A percentile compares a stretch with the other conserved stretches of the same genome.
Evolutionary conservation across 371 early-diverging fungal species (phyloP).

Genomic region (Lichtheimia ornata): DNA sequence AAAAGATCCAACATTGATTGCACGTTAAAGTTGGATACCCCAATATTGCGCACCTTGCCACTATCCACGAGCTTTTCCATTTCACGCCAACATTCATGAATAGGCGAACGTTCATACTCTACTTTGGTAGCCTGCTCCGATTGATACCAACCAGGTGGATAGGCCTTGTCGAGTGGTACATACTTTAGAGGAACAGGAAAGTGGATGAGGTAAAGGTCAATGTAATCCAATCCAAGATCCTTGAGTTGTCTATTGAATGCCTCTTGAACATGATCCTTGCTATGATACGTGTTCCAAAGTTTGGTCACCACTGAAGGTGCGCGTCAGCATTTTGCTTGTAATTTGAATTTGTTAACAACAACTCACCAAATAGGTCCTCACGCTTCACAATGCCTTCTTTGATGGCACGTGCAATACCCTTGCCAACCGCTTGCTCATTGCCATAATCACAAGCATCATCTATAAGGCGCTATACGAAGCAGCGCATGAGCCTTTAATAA

Average conservation of each 20-base stretch:
- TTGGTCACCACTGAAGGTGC: conserved; percentile 65
- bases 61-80: conserved; percentile 46
- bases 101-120: conserved; percentile 36
- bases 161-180: conserved; percentile 27
- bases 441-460: conserved; percentile 45
- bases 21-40: conserved; percentile 46
- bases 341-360: neutral
- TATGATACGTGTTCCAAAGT: conserved; percentile 64
- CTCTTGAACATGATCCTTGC: conserved; percentile 40
- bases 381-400: conserved; percentile 58
- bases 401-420: conserved; percentile 47
- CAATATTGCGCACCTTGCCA: conserved; percentile 28
- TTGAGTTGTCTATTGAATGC: conserved; percentile 51
- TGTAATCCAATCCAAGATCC: conserved; percentile 62
- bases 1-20: conserved; percentile 41
- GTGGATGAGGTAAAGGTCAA: conserved; percentile 71
- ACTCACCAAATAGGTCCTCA: conserved; percentile 37
- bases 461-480: conserved; percentile 18
- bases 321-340: no score
- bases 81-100: conserved; percentile 46
- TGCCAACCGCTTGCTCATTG: conserved; percentile 70
- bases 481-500: neutral
- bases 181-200: conserved; percentile 44
- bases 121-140: conserved; percentile 21
- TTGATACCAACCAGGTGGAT: conserved; percentile 43